A percentile compares a stretch with the other conserved stretches of the same genome.
Conservation (phyloP, 805 yeast genomes). For the Kuraishia molischiana region DNA sequence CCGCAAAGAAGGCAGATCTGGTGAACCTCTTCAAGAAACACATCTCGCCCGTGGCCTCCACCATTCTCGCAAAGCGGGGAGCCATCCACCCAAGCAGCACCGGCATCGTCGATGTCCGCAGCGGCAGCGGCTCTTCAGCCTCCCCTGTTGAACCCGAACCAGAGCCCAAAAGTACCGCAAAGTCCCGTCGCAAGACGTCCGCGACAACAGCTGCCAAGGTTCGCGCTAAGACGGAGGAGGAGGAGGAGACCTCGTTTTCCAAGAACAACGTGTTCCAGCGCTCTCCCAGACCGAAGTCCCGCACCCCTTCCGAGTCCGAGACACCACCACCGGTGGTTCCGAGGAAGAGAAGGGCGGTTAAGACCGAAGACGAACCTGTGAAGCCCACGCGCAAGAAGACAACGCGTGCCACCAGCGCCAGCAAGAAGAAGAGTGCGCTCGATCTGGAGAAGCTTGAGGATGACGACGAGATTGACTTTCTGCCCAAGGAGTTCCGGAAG, state of each 20-base stretch:
- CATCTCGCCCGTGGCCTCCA: slow-evolving; percentile 37
- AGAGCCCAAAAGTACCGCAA: slow-evolving; percentile 5
- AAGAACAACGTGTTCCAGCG: slow-evolving; percentile 27
- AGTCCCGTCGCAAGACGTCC: too few relatives aligned
- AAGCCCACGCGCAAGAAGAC: background rate
- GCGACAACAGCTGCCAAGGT: too few relatives aligned
- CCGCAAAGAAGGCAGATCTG: slow-evolving; percentile 61
- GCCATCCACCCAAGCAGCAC: slow-evolving; percentile 12
- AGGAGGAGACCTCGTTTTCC: slow-evolving; percentile 17
- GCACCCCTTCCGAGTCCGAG: too few relatives aligned
- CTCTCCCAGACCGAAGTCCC: too few relatives aligned
- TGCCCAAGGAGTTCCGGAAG: slow-evolving; percentile 4
- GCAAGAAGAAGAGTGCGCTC: background rate
- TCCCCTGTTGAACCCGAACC: background rate
- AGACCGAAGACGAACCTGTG: background rate
- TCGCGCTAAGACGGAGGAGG: background rate
- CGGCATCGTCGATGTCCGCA: slow-evolving; percentile 14
- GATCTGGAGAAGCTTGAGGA: slow-evolving; percentile 2
- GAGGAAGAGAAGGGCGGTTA: slow-evolving; percentile 1
- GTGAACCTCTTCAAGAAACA: slow-evolving; percentile 48
- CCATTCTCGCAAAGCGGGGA: slow-evolving; percentile 23
- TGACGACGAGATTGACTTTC: background rate
- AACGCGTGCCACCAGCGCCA: background rate
- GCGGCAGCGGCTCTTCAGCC: too few relatives aligned
- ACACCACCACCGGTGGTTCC: slow-evolving; percentile 4